Conservation (phyloP, 179 eudicot genomes). For the Beta corolliflora region DNA sequence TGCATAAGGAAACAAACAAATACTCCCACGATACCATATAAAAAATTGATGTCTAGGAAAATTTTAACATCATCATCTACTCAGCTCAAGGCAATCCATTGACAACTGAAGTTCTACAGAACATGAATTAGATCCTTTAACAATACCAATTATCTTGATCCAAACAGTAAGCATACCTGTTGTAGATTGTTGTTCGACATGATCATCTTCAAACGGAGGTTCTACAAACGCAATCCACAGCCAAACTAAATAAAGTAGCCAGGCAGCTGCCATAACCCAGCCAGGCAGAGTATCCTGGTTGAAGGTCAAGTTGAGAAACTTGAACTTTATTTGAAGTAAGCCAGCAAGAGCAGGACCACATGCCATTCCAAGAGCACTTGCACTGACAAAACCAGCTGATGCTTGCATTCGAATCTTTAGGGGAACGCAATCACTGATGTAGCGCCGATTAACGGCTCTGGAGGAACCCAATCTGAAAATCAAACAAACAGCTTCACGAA, state of each 20-base stretch:
- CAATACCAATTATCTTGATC: neutral
- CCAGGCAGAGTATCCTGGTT: conserved; percentile 77
- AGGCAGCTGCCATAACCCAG: conserved; percentile 81
- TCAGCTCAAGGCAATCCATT: neutral
- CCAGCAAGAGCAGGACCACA: conserved; percentile 93
- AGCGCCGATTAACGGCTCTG: conserved; percentile 84
- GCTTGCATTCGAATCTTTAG: conserved; percentile 83
- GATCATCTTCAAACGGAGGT: conserved; percentile 50
- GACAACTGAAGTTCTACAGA: neutral
- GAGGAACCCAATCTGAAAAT: conserved; percentile 80
- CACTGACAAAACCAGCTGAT: conserved; percentile 89
- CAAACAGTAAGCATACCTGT: conserved; percentile 37
- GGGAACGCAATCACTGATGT: conserved; percentile 89
- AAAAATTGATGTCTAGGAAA: neutral
- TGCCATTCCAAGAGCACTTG: conserved; percentile 96
- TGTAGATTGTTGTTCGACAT: conserved; percentile 30
- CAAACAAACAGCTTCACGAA: neutral
- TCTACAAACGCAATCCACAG: conserved; percentile 64
- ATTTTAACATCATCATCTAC: neutral
- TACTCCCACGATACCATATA: neutral
- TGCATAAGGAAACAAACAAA: neutral
- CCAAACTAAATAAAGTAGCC: conserved; percentile 71
- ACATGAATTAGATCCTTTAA: neutral
- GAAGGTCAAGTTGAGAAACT: conserved; percentile 58
- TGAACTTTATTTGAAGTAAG: conserved; percentile 65